Base-by-base conservation (phyloP, 2,329 filamentous ascomycete species). In the Exophiala alcalophila region DNA sequence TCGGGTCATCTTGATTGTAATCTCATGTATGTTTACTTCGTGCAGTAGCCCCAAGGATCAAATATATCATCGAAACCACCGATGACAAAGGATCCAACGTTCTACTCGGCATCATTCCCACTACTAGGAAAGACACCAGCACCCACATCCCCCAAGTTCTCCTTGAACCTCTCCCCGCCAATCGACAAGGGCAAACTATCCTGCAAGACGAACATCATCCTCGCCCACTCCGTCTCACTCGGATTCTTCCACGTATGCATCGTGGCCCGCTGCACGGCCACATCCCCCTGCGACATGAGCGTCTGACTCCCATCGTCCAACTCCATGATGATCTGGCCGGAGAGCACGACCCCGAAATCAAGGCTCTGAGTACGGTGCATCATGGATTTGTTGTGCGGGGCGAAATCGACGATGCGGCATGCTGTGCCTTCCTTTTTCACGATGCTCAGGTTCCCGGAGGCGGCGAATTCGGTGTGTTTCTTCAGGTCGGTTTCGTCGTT, bases 351-450 rank as follows among this genome's bases (percentile, higher is more conserved):
- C 2, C 73, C 74, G 46, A 71, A 77, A 52, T 78, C 75, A 4
- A 78, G 57, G 19, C 65, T 72, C 48, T 72, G 65, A 1, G 74
- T 77, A 11, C 74, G 67, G 49, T 78, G 76, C 65, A 76, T 72
- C 12, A 68, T 57, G 10, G 62, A 63, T n/a, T 57, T 55, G 20
- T 64, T 61, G 2, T 56, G 59, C 1, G 72, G 72, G 0, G 60
- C 59, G 51, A 75, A 71, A 49, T 75, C 71, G 18, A 75, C 70
- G 7, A 70, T 63, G 2, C 71, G 65, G 19, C 65, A 66, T 0
- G 73, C 67, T 0, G 63, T 69, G 26, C 71, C 71, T 3, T 57
- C 53, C 4, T 58, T 56, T 11, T 60, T 64, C 7, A 65, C 62
- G 2, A 67, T 50, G 1, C 64, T 63, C 6, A 64, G 46, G 2